Evolutionary conservation across 2,329 filamentous ascomycete species (phyloP), one percentile per base, ranked within the genome.

Genomic region (Stenocarpella maydis): DNA sequence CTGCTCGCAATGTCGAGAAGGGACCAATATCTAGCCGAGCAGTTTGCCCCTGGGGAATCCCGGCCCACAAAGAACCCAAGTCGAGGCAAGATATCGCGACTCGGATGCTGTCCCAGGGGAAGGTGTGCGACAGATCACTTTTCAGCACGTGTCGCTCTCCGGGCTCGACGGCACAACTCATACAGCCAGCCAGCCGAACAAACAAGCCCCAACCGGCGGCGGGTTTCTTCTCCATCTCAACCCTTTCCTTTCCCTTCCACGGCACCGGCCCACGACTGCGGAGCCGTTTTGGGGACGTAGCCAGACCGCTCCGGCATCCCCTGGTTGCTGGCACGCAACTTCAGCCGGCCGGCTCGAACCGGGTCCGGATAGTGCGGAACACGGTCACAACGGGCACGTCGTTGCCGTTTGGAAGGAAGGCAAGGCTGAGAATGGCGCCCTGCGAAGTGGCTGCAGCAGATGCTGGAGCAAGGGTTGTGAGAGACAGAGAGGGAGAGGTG

Each of bases 121-220:
- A 24, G 37, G 58, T 24, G 58, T 31, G 43, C 58, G 58, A 63
- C 43, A 63, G 7, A 37, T 63, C 58, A 63, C 21, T 49, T 63
- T 34, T n/a, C 28, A 63, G 43, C 58, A 63, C 58, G 58, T 49
- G 58, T 63, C 58, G n/a, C n/a, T n/a, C 58, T 63, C 58, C 43
- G 43, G 58, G 15, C 45, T 63, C n/a, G 47, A 63, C 58, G 43
- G 58, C 58, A 63, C 43, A 63, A 4, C n/a, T 6, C 14, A 37
- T 31, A 43, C 58, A 63, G 43, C 43, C 21, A 37, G n/a, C 28
- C 5, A 12, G 6, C 10, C 9, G n/a, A n/a, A n/a, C n/a, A n/a
- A n/a, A n/a, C n/a, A n/a, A n/a, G n/a, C 34, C 26, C 58, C 58
- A 47, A 17, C 21, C 17, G 8, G 43, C 41, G 37, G 28, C 24